Conservation (phyloP, 2,329 filamentous ascomycete species). For the Mycogone perniciosa region DNA sequence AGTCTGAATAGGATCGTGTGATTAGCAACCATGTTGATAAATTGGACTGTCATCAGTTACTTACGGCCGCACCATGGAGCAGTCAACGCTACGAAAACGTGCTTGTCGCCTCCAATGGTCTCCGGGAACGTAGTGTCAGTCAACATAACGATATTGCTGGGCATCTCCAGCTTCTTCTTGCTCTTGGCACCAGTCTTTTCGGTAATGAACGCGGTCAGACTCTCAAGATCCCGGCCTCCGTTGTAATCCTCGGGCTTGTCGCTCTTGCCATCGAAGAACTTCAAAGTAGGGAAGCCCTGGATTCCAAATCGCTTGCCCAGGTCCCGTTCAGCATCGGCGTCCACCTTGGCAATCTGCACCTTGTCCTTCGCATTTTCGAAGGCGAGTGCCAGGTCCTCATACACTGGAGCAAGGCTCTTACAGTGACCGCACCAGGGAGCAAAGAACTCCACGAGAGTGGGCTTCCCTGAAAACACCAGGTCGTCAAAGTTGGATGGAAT, state of each 20-base stretch:
- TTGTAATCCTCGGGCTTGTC: slow-evolving; percentile 79
- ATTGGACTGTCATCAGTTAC: slow-evolving; percentile 26
- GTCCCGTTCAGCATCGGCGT: slow-evolving; percentile 81
- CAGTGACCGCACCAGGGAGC: slow-evolving; percentile 99
- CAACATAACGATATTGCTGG: slow-evolving; percentile 72
- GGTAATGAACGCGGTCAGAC: slow-evolving; percentile 69
- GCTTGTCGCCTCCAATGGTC: slow-evolving; percentile 74
- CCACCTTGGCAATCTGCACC: slow-evolving; percentile 89
- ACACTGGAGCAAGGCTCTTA: slow-evolving; percentile 92
- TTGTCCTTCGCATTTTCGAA: slow-evolving; percentile 67
- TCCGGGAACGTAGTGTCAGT: slow-evolving; percentile 73
- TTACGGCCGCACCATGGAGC: slow-evolving; percentile 97
- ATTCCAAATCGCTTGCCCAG: slow-evolving; percentile 83
- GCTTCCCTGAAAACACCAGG: slow-evolving; percentile 85
- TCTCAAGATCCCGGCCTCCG: slow-evolving; percentile 81
- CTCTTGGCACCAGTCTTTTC: slow-evolving; percentile 82
- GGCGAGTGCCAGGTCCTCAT: slow-evolving; percentile 68
- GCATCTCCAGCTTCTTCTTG: slow-evolving; percentile 66
- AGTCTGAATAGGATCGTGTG: slow-evolving; percentile 54
- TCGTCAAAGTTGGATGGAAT: slow-evolving; percentile 87
- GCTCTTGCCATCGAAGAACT: slow-evolving; percentile 96
- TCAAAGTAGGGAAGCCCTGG: slow-evolving; percentile 93
- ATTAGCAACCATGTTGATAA: slow-evolving; percentile 1
- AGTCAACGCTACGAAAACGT: slow-evolving; percentile 93
- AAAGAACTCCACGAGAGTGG: slow-evolving; percentile 95